These are phyloP conservation scores for Pontederia crassipes DNA, from an alignment of 176 grass and related monocot species.

Conservation along the genomic window DNA sequence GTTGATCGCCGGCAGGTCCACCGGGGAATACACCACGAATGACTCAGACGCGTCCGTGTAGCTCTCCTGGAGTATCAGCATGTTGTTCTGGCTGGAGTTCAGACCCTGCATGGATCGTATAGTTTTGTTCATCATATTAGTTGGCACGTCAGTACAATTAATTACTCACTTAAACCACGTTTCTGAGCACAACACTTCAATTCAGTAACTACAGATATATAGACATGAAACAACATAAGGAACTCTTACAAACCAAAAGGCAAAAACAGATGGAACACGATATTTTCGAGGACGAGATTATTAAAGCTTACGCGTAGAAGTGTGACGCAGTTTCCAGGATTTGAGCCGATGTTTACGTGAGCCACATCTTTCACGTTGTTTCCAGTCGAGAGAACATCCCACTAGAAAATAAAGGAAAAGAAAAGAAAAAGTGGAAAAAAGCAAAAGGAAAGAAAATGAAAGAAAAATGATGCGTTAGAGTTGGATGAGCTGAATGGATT, in stretches of 20 bases:
- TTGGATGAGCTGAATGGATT: background rate
- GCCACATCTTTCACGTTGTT: conserved; percentile 74
- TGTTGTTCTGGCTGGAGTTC: conserved; percentile 54
- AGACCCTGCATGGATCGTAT: conserved; percentile 28
- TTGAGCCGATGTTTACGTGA: conserved; percentile 47
- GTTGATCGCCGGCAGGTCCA: conserved; percentile 65
- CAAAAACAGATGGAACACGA: too few species aligned
- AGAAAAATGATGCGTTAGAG: background rate
- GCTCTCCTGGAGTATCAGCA: conserved; percentile 95
- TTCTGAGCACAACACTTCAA: background rate
- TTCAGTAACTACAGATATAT: background rate
- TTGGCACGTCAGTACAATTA: background rate
- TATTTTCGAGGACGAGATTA: too few species aligned
- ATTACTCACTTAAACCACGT: background rate
- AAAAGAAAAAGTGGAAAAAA: background rate
- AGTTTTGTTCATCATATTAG: too few species aligned
- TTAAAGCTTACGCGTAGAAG: conserved; percentile 50
- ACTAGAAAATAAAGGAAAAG: conserved; percentile 31
- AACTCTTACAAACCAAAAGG: too few species aligned
- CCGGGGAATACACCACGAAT: conserved; percentile 60
- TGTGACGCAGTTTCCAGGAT: conserved; percentile 89
- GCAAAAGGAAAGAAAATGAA: conserved; percentile 3
- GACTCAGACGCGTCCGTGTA: conserved; percentile 68
- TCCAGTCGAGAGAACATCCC: conserved; percentile 71
- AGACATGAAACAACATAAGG: background rate